Evolutionary conservation across 2,329 filamentous ascomycete species (phyloP).

Genomic region (Stemphylium lycopersici): DNA sequence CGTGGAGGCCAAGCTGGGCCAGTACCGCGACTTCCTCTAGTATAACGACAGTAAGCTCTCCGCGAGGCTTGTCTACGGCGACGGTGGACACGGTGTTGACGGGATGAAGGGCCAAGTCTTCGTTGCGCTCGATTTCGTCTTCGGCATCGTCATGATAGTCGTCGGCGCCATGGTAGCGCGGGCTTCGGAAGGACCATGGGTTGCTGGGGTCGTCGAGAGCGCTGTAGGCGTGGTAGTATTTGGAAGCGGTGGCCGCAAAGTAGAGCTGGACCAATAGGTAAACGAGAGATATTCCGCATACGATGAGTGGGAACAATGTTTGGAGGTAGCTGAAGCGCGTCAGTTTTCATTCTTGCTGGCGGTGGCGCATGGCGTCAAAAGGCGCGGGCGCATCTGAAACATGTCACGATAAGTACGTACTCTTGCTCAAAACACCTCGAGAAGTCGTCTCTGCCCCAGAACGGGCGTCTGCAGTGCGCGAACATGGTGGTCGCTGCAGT

Average conservation of each 20-base stretch:
- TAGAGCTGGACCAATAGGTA: constrained; percentile 66
- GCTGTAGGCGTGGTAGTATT: constrained; percentile 64
- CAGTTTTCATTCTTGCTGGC: constrained; percentile 1
- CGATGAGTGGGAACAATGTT: constrained; percentile 76
- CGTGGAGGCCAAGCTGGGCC: constrained; percentile 72
- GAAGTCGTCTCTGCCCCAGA: constrained; percentile 68
- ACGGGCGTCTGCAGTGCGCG: constrained; percentile 61
- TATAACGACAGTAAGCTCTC: constrained; percentile 71
- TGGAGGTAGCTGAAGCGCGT: constrained; percentile 70
- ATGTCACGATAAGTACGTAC: constrained; percentile 56
- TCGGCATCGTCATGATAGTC: constrained; percentile 55
- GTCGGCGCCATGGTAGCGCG: constrained; percentile 41
- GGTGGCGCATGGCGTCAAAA: constrained; percentile 2
- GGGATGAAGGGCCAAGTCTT: constrained; percentile 61
- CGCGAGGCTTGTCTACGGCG: constrained; percentile 76
- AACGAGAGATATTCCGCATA: constrained; percentile 72
- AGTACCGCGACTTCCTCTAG: constrained; percentile 78
- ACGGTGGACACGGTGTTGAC: constrained; percentile 63
- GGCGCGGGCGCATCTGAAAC: constrained; percentile 4
- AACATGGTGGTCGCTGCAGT: constrained; percentile 53
- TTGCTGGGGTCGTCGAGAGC: constrained; percentile 56
- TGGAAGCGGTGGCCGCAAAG: constrained; percentile 56
- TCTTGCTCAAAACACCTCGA: constrained; percentile 68
- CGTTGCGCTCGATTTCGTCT: constrained; percentile 66
- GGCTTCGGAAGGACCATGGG: constrained; percentile 42